Evolutionary conservation across 129 eudicot genomes (phyloP), one percentile per base, ranked within the genome.

Genomic region (Saposhnikovia divaricata): DNA sequence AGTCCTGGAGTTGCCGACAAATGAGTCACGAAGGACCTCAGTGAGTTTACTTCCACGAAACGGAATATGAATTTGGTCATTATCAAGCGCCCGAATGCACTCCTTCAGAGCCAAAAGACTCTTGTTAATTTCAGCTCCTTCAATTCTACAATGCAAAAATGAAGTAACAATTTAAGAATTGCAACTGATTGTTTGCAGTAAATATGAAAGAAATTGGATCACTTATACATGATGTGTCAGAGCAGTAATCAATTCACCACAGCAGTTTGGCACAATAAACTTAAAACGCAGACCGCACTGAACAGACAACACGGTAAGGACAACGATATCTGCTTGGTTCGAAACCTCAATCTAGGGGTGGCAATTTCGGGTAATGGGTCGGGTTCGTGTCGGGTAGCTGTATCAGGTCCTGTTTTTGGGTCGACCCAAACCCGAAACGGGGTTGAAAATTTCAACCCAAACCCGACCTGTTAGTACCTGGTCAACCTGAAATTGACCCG

Each of bases 111-210:
- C 98, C 95, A 93, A 85, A 77, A 93, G 91, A 81, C 95, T 89
- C 86, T 93, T 93, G 88, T 93, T 93, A 53, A 93, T 93, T 93
- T 93, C 98, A 85, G 98, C 98, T 63, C 98, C 98, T 86, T 93
- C 98, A 66, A 93, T 91, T 88, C 98, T 93, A 89, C 76, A 84
- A 74, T 16, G 50, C 27, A 81, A 74, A 72, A 75, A 71, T 5
- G 45, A 34, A 44, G 14, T 74, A 43, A 73, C 38, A 23, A 44
- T 13, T 12, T 23, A 44, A 46, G 23, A 43, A 73, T 74, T n/a
- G 19, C 77, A 74, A 45, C 48, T 45, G 11, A 44, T 11, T 21
- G 9, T 0, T 4, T 74, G 53, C 39, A 13, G 5, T n/a, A 16
- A 75, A 11, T n/a, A 74, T 14, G 48, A 74, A 75, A 9, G 25